Conservation (phyloP, 805 yeast genomes). For the Candida wancherniae region DNA sequence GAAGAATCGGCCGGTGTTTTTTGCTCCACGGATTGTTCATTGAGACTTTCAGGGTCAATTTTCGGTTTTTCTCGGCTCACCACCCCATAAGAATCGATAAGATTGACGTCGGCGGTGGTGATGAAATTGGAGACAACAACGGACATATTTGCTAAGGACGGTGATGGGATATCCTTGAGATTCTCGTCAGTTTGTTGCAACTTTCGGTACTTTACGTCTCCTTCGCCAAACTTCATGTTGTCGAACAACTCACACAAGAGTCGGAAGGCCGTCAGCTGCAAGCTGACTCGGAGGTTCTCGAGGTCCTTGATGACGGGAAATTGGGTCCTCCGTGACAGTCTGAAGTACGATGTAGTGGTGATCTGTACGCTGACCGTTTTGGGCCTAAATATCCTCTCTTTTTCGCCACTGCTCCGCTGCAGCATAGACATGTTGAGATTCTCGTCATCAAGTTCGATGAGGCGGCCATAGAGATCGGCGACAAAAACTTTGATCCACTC, state of each 20-base stretch:
- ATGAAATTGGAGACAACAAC: constrained; percentile 54
- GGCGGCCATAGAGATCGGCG: constrained; percentile 68
- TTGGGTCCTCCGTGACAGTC: constrained; percentile 40
- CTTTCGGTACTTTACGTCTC: constrained; percentile 20
- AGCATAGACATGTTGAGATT: constrained; percentile 25
- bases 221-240: constrained; percentile 14
- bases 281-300: constrained; percentile 23
- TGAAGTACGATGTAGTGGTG: constrained; percentile 18
- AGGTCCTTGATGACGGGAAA: constrained; percentile 33
- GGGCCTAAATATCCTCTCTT: constrained; percentile 43
- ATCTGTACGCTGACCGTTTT: constrained; percentile 45
- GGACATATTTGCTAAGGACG: constrained; percentile 47
- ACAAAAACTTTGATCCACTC: constrained; percentile 83
- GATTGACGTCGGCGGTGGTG: constrained; percentile 29
- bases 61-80: not conserved
- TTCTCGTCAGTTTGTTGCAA: constrained; percentile 17
- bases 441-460: constrained; percentile 74
- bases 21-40: no score
- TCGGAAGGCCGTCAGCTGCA: constrained; percentile 28
- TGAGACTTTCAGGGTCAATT: constrained; percentile 1
- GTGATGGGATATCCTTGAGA: constrained; percentile 20
- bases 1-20: no score
- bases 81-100: constrained; percentile 30
- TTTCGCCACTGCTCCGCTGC: constrained; percentile 20
- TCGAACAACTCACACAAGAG: constrained; percentile 39